phyloP scores from a whole-genome alignment of 768 basidiomycete genomes.

The Boletus edulis region DNA sequence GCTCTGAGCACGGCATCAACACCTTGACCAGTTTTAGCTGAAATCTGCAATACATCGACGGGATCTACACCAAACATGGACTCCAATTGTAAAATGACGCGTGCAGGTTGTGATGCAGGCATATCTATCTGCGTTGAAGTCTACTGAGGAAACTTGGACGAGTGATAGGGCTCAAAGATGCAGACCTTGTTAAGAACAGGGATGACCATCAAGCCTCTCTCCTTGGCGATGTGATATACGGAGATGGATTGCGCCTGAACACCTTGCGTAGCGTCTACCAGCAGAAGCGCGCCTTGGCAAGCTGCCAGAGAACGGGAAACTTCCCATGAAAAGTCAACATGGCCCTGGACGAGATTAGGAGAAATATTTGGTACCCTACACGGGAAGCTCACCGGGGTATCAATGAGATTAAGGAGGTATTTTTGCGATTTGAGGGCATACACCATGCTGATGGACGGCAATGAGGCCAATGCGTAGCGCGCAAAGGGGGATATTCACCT shows the following conservation, averaged over 20 bases:
- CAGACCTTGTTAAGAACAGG: constrained; percentile 90
- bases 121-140: constrained; percentile 71
- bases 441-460: constrained; percentile 62
- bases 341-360: constrained; percentile 49
- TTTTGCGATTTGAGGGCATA: constrained; percentile 50
- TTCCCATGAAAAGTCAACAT: constrained; percentile 98
- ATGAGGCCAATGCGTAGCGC: neutral
- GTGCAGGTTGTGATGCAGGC: constrained; percentile 81
- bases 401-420: constrained; percentile 90
- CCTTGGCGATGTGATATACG: constrained; percentile 86
- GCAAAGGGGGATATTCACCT: constrained; percentile 45
- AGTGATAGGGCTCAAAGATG: neutral
- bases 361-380: neutral
- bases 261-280: constrained; percentile 97
- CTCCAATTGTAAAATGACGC: constrained; percentile 77
- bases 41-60: constrained; percentile 71
- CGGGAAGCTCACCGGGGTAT: constrained; percentile 71
- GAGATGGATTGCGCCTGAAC: constrained; percentile 97
- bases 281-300: constrained; percentile 82
- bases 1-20: constrained; percentile 75
- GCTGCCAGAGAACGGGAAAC: constrained; percentile 90
- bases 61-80: constrained; percentile 80
- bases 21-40: constrained; percentile 90
- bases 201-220: constrained; percentile 77
- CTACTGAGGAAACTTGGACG: neutral